These are phyloP conservation scores for Dichotomocladium elegans DNA, from an alignment of 371 early-diverging fungal genomes.

Conservation along the genomic window DNA sequence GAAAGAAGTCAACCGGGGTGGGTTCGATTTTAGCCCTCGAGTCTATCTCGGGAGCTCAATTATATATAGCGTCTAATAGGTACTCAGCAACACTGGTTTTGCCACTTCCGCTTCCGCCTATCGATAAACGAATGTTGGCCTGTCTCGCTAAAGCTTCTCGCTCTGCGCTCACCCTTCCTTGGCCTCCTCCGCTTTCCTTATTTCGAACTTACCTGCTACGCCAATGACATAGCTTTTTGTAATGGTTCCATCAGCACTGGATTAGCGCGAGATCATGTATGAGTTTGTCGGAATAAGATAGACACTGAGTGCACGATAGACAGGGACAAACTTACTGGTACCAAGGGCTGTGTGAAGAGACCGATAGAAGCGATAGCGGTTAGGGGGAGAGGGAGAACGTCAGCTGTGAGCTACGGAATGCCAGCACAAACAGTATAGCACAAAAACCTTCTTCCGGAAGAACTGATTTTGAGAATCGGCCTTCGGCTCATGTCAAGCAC, in stretches of 20 bases:
- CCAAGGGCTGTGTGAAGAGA: conserved; percentile 21
- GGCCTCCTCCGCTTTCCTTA: too few relatives aligned
- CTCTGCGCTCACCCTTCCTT: too few relatives aligned
- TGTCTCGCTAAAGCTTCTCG: not conserved
- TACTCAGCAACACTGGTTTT: conserved; percentile 80
- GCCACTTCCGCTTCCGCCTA: conserved; percentile 82
- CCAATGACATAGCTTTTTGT: conserved; percentile 70
- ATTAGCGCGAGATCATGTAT: not conserved
- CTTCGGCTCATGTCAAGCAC: conserved; percentile 24
- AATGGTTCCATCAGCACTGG: conserved; percentile 59
- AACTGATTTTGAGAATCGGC: conserved; percentile 23
- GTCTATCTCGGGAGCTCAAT: too few relatives aligned
- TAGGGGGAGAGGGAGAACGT: not conserved
- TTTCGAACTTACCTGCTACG: conserved; percentile 62
- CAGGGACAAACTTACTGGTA: conserved; percentile 26
- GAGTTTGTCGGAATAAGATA: not conserved
- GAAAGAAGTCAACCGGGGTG: too few relatives aligned
- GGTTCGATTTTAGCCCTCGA: too few relatives aligned
- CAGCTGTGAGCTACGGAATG: not conserved
- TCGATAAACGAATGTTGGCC: not conserved
- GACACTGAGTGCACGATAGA: not conserved
- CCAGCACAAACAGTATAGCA: not conserved
- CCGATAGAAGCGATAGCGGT: not conserved
- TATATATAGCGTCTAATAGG: conserved; percentile 5
- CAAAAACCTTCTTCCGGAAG: conserved; percentile 38